A percentile compares a stretch with the other conserved stretches of the same genome.
Evolutionary conservation across 2,329 filamentous ascomycete species (phyloP).

Genomic region (Botryotinia narcissicola): DNA sequence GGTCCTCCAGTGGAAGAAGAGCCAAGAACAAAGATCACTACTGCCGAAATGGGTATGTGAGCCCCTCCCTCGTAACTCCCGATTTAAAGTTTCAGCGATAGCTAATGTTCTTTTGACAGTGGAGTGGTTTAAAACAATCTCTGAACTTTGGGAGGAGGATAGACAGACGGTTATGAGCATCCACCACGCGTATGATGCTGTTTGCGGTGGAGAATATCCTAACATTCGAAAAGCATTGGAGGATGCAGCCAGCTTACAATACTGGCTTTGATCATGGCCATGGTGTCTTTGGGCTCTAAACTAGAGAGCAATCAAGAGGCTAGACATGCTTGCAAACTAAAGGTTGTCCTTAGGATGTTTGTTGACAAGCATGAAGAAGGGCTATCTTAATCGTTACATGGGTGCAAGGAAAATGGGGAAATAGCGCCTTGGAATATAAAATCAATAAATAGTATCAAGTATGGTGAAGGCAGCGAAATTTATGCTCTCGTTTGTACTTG

Average conservation of each 20-base stretch:
- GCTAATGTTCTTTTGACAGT: background rate
- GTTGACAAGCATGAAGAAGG: background rate
- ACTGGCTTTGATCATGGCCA: no score
- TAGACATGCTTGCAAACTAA: background rate
- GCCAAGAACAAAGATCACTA: no score
- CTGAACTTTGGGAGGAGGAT: background rate
- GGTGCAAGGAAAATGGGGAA: background rate
- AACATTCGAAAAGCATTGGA: background rate
- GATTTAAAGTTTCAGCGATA: no score
- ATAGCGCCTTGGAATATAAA: background rate
- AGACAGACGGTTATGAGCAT: background rate
- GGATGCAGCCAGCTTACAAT: no score
- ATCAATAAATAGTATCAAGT: background rate
- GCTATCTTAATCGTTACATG: accelerated
- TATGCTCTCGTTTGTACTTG: background rate
- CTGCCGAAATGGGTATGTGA: background rate
- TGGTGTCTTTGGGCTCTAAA: background rate
- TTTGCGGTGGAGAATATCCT: background rate
- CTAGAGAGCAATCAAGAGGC: background rate
- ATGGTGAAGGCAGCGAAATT: background rate
- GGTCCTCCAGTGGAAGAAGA: background rate
- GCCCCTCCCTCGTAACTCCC: background rate
- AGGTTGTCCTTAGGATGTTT: background rate
- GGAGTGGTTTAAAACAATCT: background rate
- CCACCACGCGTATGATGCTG: background rate